Evolutionary conservation across 257 asterid genomes (phyloP), one percentile per base, ranked within the genome.

Genomic region (Petrea volubilis): DNA sequence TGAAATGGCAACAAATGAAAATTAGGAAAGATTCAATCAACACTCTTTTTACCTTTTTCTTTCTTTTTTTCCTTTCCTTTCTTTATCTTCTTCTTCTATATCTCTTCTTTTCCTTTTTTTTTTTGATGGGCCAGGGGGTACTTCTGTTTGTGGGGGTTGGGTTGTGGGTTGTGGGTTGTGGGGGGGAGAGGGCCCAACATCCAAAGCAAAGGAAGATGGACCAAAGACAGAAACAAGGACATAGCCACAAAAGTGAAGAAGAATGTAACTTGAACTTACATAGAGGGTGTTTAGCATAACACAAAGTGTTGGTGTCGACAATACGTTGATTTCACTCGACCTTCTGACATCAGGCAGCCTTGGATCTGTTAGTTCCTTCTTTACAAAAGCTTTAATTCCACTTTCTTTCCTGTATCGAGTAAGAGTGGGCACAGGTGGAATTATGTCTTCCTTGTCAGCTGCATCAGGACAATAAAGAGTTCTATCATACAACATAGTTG

Each of bases 361-460:
- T 64, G 91, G 69, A 81, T 91, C 99, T 57, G 85, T 67, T 67
- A 79, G 65, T 70, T 94, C 99, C 87, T 94, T 94, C 88, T 88
- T 91, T 50, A 94, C 96, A 63, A 94, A 88, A 67, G 97, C 92
- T 82, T 91, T 94, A 57, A 94, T 79, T 76, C 94, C 97, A 77
- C 83, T 78, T 72, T 94, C 99, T 81, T 74, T 94, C 62, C 91
- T 82, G 83, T 87, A 89, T 43, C 97, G 86, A 3, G 97, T 91
- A 67, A 94, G 95, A 70, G 86, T 75, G 38, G 99, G 99, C 74
- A 88, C 83, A 29, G 99, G 97, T 52, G 99, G 99, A 66, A 91
- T 46, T 67, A 94, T 76, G 78, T 94, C 99, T 80, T 92, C 96
- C 81, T 88, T 91, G 79, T 88, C 96, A 73, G 93, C 99, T 94